Percentiles rank a stretch among this genome's conserved stretches.
Evolutionary conservation across 805 yeast genomes (phyloP).

Genomic region (Saturnispora mendoncae): DNA sequence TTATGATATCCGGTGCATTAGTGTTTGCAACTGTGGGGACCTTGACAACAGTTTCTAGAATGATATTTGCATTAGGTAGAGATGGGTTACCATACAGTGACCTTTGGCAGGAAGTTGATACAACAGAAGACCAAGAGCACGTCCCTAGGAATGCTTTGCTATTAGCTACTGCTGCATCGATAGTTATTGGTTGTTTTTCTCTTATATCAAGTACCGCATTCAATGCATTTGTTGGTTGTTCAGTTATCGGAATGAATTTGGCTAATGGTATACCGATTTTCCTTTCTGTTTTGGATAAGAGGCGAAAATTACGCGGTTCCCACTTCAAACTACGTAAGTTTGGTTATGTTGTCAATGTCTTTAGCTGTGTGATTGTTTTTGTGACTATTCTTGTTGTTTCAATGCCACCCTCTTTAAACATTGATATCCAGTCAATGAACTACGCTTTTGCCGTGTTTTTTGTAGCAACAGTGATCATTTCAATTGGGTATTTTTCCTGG

Average conservation of each 20-base stretch:
- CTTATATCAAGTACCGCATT: conserved; percentile 66
- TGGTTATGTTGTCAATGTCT: conserved; percentile 55
- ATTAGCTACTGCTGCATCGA: conserved; percentile 54
- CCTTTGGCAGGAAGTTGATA: conserved; percentile 58
- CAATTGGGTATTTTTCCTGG: conserved; percentile 48
- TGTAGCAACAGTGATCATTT: conserved; percentile 38
- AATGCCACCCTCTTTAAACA: conserved; percentile 58
- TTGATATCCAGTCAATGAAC: conserved; percentile 43
- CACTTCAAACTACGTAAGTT: conserved; percentile 53
- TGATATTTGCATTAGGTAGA: conserved; percentile 75
- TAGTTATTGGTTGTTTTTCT: conserved; percentile 53
- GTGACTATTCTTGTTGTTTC: conserved; percentile 56
- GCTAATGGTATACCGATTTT: conserved; percentile 73
- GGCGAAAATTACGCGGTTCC: conserved; percentile 57
- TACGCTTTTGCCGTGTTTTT: conserved; percentile 59
- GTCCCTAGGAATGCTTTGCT: conserved; percentile 66
- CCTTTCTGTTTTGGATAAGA: conserved; percentile 48
- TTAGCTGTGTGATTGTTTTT: conserved; percentile 53
- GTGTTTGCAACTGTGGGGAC: conserved; percentile 74
- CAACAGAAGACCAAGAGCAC: conserved; percentile 40
- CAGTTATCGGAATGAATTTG: conserved; percentile 64
- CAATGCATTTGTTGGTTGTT: conserved; percentile 76
- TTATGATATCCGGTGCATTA: conserved; percentile 60
- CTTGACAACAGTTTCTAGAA: conserved; percentile 71
- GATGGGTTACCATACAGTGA: conserved; percentile 67